Evolutionary conservation across 1,284 basidiomycete species (phyloP).

Genomic region (Trichosporon sp.): DNA sequence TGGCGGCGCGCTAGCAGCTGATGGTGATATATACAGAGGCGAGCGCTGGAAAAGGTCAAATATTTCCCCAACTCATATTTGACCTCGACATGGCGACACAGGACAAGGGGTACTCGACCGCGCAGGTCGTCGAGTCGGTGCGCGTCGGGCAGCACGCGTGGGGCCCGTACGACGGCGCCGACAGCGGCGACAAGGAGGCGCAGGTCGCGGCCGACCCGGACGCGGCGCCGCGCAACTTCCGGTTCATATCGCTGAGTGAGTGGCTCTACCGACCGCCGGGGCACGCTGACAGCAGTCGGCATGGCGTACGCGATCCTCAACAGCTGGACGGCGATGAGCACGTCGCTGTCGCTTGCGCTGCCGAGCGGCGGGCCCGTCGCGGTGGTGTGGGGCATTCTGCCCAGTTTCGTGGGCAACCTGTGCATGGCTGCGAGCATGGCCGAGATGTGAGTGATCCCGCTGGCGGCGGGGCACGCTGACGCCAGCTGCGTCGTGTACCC

Average conservation of each 20-base stretch:
- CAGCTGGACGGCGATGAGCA: conserved; percentile 30
- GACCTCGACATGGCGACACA: neutral
- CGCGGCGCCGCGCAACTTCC: conserved; percentile 21
- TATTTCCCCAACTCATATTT: neutral
- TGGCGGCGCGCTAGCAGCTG: neutral
- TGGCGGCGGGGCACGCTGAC: no score
- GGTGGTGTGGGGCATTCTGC: conserved; percentile 47
- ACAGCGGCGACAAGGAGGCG: conserved; percentile 3
- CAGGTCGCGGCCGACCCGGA: neutral
- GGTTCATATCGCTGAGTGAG: conserved; percentile 25
- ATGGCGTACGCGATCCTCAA: conserved; percentile 35
- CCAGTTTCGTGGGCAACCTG: conserved; percentile 41
- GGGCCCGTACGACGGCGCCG: conserved; percentile 21
- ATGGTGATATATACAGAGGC: neutral
- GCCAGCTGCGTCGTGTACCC: neutral
- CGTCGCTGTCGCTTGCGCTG: conserved; percentile 30
- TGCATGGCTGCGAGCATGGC: conserved; percentile 43
- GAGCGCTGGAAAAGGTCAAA: neutral
- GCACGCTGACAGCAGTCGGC: conserved; percentile 24
- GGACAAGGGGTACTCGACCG: conserved; percentile 25
- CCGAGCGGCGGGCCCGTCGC: conserved; percentile 45
- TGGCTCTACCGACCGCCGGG: no score
- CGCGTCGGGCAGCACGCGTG: conserved; percentile 24
- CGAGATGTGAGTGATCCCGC: conserved; percentile 38
- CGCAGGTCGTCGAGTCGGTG: conserved; percentile 26